These are phyloP conservation scores for Setomelanomma holmii DNA, from an alignment of 2,329 filamentous ascomycete genomes.

Conservation along the genomic window DNA sequence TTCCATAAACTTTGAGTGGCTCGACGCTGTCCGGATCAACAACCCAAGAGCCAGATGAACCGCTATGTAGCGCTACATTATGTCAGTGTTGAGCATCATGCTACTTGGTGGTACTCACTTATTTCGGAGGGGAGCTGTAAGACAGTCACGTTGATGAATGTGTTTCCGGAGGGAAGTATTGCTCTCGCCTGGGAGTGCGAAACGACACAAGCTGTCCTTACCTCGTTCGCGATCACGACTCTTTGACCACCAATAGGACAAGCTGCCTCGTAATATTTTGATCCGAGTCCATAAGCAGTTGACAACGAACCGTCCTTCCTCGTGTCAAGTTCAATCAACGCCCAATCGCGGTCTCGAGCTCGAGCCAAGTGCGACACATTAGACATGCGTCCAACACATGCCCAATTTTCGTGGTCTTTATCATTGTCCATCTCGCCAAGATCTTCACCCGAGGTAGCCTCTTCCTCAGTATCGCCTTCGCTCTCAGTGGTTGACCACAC, in stretches of 20 bases:
- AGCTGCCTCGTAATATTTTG: not conserved
- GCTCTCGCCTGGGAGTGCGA: not conserved
- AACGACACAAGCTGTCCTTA: not conserved
- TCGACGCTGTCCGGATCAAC: not conserved
- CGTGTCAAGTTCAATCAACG: not conserved
- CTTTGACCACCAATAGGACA: not conserved
- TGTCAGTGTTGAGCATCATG: not conserved
- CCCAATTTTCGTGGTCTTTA: not conserved
- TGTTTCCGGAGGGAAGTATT: not conserved
- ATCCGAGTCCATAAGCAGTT: not conserved
- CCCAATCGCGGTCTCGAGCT: constrained; percentile 5
- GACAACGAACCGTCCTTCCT: not conserved
- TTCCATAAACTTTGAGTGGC: not conserved
- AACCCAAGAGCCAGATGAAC: not conserved
- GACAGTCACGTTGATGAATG: not conserved
- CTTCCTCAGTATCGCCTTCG: not conserved
- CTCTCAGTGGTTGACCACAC: not conserved
- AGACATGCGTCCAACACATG: not conserved
- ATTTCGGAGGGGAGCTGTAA: not conserved
- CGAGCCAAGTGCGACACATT: not conserved
- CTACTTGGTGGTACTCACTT: not conserved
- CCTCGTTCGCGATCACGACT: not conserved
- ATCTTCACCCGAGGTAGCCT: not conserved
- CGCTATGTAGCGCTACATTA: not conserved
- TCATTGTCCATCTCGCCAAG: not conserved